These are phyloP conservation scores for Cicer pinnatifidum DNA, from an alignment of 306 rosid species.

Conservation along the genomic window DNA sequence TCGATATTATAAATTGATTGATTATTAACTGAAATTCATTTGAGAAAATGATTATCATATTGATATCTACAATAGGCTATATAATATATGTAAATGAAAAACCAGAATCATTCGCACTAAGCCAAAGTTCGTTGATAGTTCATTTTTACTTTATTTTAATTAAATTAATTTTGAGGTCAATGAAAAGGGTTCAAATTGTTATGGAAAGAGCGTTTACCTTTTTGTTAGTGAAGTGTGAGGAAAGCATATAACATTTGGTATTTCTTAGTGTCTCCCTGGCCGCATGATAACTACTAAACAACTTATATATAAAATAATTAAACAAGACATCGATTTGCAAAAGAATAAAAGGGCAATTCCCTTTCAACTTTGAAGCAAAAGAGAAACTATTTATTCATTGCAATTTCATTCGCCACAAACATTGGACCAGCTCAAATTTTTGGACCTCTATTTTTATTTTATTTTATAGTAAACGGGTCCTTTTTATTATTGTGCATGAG, in stretches of 20 bases:
- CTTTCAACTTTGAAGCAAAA: conserved; percentile 43
- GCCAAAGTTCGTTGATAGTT: conserved; percentile 16
- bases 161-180: conserved; percentile 39
- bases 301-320: background rate
- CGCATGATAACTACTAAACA: conserved; percentile 35
- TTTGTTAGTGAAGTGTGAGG: conserved; percentile 7
- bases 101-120: conserved; percentile 34
- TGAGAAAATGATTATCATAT: no score
- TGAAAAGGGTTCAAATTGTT: conserved; percentile 38
- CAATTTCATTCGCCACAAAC: conserved; percentile 3
- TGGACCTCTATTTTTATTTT: no score
- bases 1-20: no score
- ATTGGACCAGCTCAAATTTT: conserved; percentile 12
- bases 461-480: conserved; percentile 3
- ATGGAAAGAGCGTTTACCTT: conserved; percentile 44
- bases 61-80: background rate
- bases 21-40: no score
- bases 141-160: conserved; percentile 33
- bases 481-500: conserved; percentile 20
- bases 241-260: conserved; percentile 21
- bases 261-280: conserved; percentile 3
- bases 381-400: conserved; percentile 14
- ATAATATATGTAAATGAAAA: conserved; percentile 28
- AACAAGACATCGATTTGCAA: conserved; percentile 18
- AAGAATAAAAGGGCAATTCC: conserved; percentile 41